Percentiles rank a stretch among this genome's conserved stretches.
These are phyloP conservation scores for Trichosporon asahii DNA, from an alignment of 1,284 basidiomycete genomes.

Conservation along the genomic window DNA sequence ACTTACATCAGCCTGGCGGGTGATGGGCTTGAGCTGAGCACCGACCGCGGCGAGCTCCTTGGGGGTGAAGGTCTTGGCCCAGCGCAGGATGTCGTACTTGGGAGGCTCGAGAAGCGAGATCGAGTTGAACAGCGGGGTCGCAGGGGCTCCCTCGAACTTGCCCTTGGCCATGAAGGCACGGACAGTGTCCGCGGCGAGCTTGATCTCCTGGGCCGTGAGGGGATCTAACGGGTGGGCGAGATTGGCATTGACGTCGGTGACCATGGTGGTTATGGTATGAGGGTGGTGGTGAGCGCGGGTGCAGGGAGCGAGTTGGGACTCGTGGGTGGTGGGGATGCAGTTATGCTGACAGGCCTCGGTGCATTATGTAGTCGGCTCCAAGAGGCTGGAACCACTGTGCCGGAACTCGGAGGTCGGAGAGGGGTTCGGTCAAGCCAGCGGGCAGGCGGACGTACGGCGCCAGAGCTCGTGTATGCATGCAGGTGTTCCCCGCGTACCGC, in stretches of 20 bases:
- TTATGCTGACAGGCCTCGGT: neutral
- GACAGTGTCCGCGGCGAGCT: constrained; percentile 38
- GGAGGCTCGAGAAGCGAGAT: constrained; percentile 47
- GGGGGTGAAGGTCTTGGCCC: constrained; percentile 40
- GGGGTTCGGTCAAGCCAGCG: neutral
- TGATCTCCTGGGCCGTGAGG: constrained; percentile 48
- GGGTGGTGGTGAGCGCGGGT: neutral
- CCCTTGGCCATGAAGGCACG: constrained; percentile 34
- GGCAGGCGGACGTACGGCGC: neutral
- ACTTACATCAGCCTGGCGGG: constrained; percentile 47
- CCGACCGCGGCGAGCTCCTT: constrained; percentile 35
- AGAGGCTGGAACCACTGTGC: neutral
- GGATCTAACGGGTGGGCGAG: constrained; percentile 53
- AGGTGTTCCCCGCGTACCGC: neutral
- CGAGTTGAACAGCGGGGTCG: constrained; percentile 44
- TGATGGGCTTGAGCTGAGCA: constrained; percentile 23
- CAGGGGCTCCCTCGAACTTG: constrained; percentile 23
- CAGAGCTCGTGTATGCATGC: neutral
- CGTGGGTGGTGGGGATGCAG: neutral
- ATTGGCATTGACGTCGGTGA: constrained; percentile 14
- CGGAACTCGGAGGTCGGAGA: neutral
- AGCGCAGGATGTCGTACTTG: constrained; percentile 45
- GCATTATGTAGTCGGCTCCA: constrained; percentile 12
- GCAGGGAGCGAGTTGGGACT: constrained; percentile 3
- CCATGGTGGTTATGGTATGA: constrained; percentile 9